Percentiles rank a stretch among this genome's conserved stretches.
Conservation (phyloP, 306 rosid genomes). For the Cucumis melo region DNA sequence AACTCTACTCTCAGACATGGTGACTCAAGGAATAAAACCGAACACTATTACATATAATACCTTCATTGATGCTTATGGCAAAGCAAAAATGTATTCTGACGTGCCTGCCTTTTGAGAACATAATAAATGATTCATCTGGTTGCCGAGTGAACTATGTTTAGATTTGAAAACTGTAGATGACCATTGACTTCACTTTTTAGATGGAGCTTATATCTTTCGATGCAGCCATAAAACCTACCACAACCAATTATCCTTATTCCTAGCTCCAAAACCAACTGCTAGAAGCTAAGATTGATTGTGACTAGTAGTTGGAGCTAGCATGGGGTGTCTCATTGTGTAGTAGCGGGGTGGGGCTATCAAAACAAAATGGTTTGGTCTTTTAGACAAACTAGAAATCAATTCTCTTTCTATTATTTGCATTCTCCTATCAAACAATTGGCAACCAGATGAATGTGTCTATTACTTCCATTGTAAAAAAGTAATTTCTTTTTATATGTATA, state of each 20-base stretch:
- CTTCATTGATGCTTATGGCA: conserved; percentile 82
- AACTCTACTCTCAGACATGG: conserved; percentile 67
- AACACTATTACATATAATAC: conserved; percentile 74
- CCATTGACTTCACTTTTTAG: background rate
- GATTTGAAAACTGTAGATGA: background rate
- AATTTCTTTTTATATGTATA: conserved; percentile 2
- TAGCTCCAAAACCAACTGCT: background rate
- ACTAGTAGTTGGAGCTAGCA: background rate
- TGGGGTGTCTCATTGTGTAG: background rate
- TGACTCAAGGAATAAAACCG: conserved; percentile 49
- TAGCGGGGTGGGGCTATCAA: background rate
- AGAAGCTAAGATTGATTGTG: background rate
- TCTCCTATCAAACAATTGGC: conserved; percentile 9
- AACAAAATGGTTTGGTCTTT: background rate
- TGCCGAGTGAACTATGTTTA: conserved; percentile 12
- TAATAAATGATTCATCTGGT: conserved; percentile 19
- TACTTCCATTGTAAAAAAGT: conserved; percentile 5
- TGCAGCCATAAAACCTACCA: background rate
- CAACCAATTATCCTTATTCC: background rate
- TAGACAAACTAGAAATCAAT: background rate
- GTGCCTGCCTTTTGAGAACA: conserved; percentile 10
- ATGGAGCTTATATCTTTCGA: background rate
- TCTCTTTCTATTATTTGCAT: background rate
- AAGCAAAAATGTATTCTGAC: conserved; percentile 55
- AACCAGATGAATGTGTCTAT: conserved; percentile 16